A percentile compares a stretch with the other conserved stretches of the same genome.
phyloP scores from a whole-genome alignment of 2,329 filamentous ascomycete species.

The Phialemonium atrogriseum region DNA sequence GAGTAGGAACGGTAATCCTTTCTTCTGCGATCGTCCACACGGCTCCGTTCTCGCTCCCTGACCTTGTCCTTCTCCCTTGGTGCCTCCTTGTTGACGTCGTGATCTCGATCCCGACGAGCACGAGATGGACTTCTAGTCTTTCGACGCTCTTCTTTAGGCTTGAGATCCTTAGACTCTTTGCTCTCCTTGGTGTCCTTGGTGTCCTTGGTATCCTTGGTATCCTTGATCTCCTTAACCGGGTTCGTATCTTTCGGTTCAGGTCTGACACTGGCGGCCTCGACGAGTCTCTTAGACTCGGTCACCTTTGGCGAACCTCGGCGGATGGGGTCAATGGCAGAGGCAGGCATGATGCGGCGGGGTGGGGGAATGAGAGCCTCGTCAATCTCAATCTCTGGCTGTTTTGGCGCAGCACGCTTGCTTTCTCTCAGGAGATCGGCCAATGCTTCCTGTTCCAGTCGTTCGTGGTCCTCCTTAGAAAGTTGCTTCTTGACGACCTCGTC shows the following conservation, averaged over 20 bases:
- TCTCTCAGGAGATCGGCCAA: slow-evolving; percentile 51
- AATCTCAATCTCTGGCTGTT: slow-evolving; percentile 47
- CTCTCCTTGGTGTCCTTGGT: slow-evolving; percentile 8
- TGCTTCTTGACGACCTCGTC: slow-evolving; percentile 39
- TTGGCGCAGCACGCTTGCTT: slow-evolving; percentile 40
- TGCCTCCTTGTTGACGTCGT: slow-evolving; percentile 22
- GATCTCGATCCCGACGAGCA: slow-evolving; percentile 12
- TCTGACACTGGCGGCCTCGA: too few species aligned
- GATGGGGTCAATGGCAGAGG: slow-evolving; percentile 52
- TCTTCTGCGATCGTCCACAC: slow-evolving; percentile 17
- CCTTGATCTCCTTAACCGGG: slow-evolving; percentile 20
- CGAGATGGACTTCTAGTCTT: slow-evolving; percentile 19
- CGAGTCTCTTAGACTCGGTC: slow-evolving; percentile 31
- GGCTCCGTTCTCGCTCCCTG: slow-evolving; percentile 22
- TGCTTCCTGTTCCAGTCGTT: slow-evolving; percentile 49
- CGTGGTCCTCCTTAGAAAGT: slow-evolving; percentile 49
- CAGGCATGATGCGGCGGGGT: slow-evolving; percentile 40
- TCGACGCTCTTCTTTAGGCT: slow-evolving; percentile 22
- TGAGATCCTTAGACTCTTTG: slow-evolving; percentile 14
- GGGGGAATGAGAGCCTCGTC: slow-evolving; percentile 48
- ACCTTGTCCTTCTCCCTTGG: slow-evolving; percentile 19
- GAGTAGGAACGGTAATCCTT: slow-evolving; percentile 13
- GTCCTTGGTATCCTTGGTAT: slow-evolving; percentile 12
- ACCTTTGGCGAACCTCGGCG: slow-evolving; percentile 35
- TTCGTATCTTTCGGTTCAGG: slow-evolving; percentile 12